These are phyloP conservation scores for Moricandia moricandioides DNA, from an alignment of 345 rosid species.

Conservation along the genomic window DNA sequence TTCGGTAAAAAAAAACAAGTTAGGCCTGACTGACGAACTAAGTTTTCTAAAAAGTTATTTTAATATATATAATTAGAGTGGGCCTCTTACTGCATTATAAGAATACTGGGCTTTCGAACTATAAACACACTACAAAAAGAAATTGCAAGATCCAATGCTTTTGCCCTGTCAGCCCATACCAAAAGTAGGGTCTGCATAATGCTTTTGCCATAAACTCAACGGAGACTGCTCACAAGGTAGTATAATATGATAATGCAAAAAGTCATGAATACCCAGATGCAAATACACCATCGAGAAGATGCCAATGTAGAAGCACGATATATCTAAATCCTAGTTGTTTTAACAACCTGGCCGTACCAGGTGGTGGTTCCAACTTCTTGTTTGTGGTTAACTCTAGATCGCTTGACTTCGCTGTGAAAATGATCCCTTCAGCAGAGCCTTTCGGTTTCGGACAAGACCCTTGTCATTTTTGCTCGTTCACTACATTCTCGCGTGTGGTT, in stretches of 20 bases:
- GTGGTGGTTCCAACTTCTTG: background rate
- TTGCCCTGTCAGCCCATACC: background rate
- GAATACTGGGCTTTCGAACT: background rate
- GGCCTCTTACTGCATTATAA: background rate
- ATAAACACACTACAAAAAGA: background rate
- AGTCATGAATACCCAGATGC: too few relatives aligned
- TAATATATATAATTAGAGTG: background rate
- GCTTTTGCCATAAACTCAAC: background rate
- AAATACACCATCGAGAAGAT: too few relatives aligned
- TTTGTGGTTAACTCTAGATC: background rate
- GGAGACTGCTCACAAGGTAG: background rate
- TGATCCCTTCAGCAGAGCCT: background rate
- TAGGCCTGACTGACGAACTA: background rate
- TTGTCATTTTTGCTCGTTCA: background rate
- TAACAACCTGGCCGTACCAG: background rate
- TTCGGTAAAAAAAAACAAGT: background rate
- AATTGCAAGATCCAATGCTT: background rate
- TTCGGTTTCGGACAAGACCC: background rate
- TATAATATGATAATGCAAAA: background rate
- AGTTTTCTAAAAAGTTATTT: background rate
- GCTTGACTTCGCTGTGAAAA: background rate
- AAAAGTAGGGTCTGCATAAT: background rate
- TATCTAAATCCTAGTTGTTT: too few relatives aligned
- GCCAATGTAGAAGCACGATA: too few relatives aligned
- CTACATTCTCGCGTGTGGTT: background rate